These are phyloP conservation scores for Neocatenulostroma microsporum DNA, from an alignment of 2,329 filamentous ascomycete genomes.

Conservation along the genomic window DNA sequence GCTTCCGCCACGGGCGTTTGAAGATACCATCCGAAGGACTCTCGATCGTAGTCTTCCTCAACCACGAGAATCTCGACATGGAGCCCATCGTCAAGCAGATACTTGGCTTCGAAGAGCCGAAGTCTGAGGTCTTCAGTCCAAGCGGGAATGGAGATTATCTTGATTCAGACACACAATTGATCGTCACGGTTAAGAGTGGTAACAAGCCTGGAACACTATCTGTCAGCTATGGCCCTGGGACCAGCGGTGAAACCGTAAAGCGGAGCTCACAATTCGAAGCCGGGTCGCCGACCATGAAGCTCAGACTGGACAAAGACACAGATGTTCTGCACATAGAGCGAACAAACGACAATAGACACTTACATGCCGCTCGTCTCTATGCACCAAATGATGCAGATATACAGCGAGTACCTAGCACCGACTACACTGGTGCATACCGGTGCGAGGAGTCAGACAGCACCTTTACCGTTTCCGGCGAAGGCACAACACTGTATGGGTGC, in stretches of 20 bases:
- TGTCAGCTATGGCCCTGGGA: slow-evolving; percentile 24
- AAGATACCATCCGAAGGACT: slow-evolving; percentile 31
- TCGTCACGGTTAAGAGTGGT: slow-evolving; percentile 1
- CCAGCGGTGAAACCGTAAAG: slow-evolving; percentile 19
- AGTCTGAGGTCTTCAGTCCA: slow-evolving; percentile 8
- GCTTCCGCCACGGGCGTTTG: slow-evolving; percentile 33
- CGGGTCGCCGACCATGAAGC: slow-evolving; percentile 20
- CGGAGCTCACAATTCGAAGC: slow-evolving; percentile 14
- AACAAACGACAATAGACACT: slow-evolving; percentile 15
- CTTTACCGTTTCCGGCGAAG: slow-evolving; percentile 30
- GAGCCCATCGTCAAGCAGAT: slow-evolving; percentile 30
- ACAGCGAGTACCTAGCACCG: neutral
- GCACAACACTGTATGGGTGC: slow-evolving; percentile 35
- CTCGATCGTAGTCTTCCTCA: slow-evolving; percentile 36
- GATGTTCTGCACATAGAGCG: slow-evolving; percentile 19
- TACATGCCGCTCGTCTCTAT: slow-evolving; percentile 7
- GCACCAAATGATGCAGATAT: neutral
- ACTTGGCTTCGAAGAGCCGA: slow-evolving; percentile 20
- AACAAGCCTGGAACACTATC: slow-evolving; percentile 23
- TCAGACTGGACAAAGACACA: slow-evolving; percentile 26
- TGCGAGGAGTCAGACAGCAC: slow-evolving; percentile 33
- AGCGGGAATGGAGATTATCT: slow-evolving; percentile 32
- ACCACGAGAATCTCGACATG: slow-evolving; percentile 35
- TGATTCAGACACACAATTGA: slow-evolving; percentile 19
- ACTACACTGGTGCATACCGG: slow-evolving; percentile 27